These are phyloP conservation scores for Daedalea quercina DNA, from an alignment of 768 basidiomycete genomes.

Conservation along the genomic window DNA sequence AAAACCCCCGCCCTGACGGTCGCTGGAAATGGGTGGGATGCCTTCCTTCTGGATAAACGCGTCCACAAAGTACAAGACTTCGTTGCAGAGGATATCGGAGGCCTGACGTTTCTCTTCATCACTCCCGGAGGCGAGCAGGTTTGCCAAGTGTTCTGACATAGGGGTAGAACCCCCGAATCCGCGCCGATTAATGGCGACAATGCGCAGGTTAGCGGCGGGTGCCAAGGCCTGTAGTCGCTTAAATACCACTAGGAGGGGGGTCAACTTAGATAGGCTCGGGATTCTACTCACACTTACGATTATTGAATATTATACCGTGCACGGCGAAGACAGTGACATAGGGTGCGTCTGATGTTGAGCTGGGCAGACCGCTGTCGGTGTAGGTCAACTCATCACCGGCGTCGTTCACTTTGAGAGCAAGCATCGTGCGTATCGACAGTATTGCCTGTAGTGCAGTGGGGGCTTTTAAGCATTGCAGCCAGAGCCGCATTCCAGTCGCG, in stretches of 20 bases:
- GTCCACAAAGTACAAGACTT: neutral
- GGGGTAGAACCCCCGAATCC: neutral
- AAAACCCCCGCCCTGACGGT: neutral
- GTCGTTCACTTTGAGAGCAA: neutral
- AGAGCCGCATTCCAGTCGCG: too few species aligned
- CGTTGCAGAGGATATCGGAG: neutral
- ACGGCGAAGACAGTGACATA: slow-evolving; percentile 4
- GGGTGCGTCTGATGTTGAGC: neutral
- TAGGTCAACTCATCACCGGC: slow-evolving; percentile 4
- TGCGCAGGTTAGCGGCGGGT: neutral
- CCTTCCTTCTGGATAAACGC: neutral
- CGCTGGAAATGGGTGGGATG: neutral
- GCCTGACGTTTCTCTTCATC: neutral
- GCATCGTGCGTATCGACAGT: neutral
- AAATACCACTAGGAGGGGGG: neutral
- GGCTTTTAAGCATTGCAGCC: too few species aligned
- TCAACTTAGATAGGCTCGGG: neutral
- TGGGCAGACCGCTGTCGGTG: slow-evolving; percentile 12
- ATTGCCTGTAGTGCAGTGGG: too few species aligned
- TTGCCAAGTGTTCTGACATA: neutral
- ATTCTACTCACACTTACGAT: neutral
- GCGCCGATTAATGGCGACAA: neutral
- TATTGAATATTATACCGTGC: neutral
- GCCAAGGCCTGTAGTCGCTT: neutral
- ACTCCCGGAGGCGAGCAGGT: neutral